Evolutionary conservation across 2,329 filamentous ascomycete genomes (phyloP).

Genomic region (Neopestalotiopsis rosae): DNA sequence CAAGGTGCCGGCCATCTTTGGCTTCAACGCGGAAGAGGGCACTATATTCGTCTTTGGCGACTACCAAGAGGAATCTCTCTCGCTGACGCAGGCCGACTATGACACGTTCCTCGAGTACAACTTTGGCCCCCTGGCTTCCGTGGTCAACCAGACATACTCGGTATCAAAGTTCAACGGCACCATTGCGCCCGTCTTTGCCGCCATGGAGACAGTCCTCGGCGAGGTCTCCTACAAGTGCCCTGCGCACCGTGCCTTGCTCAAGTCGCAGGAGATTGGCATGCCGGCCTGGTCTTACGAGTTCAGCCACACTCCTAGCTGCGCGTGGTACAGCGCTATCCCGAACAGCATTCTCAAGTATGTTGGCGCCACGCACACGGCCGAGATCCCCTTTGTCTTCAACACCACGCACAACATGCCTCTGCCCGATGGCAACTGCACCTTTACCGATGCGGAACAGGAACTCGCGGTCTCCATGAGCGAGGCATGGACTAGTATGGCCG

Average conservation of each 20-base stretch:
- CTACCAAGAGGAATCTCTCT: constrained; percentile 22
- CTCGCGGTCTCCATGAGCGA: constrained; percentile 29
- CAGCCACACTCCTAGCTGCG: constrained; percentile 29
- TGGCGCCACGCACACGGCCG: constrained; percentile 32
- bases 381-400: constrained; percentile 38
- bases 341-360: constrained; percentile 22
- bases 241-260: constrained; percentile 23
- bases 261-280: constrained; percentile 23
- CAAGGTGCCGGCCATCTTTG: constrained; percentile 35
- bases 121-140: constrained; percentile 30
- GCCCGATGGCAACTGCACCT: constrained; percentile 31
- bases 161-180: constrained; percentile 25
- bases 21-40: constrained; percentile 29
- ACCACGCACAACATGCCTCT: constrained; percentile 27
- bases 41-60: constrained; percentile 30
- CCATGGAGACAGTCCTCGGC: constrained; percentile 25
- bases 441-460: constrained; percentile 25
- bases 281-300: constrained; percentile 32
- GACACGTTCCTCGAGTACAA: constrained; percentile 31
- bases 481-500: constrained; percentile 34
- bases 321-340: constrained; percentile 27
- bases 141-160: constrained; percentile 31
- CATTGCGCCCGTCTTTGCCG: constrained; percentile 17
- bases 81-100: constrained; percentile 29
- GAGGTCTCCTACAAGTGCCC: constrained; percentile 29